Base-by-base conservation (phyloP, 768 basidiomycete genomes). In the Leccinum uliginosum region DNA sequence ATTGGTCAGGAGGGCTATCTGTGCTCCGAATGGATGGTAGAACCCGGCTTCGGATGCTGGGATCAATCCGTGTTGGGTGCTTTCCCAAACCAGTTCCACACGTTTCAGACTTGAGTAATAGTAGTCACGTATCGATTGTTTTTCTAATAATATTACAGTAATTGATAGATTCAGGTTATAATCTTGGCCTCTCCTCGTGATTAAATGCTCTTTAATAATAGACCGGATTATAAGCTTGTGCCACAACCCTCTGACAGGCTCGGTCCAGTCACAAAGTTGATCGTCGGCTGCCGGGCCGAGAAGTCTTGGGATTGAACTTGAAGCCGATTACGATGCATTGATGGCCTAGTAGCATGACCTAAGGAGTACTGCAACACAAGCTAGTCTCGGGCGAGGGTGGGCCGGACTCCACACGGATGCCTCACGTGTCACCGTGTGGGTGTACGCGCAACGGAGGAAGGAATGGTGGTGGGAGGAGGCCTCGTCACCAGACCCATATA, bases 1-100 rank as follows among this genome's bases (percentile, higher is more conserved):
- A 52, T 26, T 2, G 34, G 17, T 9, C 58, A 30, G 6, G 53
- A 24, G 1, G 62, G 44, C 27, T 55, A 55, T 32, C 47, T 63
- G n/a, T 60, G 55, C 19, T 58, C 62, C n/a, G 55, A 60, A 19
- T 60, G 62, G 62, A 57, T 60, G 58, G n/a, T 38, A 17, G 54
- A 63, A 24, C 43, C 45, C 9, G 58, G 62, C 4, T 17, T 57
- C 29, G 62, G 60, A 3, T 55, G 55, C 5, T 63, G 62, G 63
- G 38, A 64, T n/a, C 50, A 32, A 12, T 50, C 51, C 15, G 21
- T 40, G n/a, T 15, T 63, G 27, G 53, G 57, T 4, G 2, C 47
- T 3, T n/a, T n/a, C n/a, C 40, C 43, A 52, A 49, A 29, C 26
- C 56, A 38, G 2, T 51, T 47, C 17, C 51, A 50, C 32, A 14